Conservation (phyloP, 495 filamentous ascomycete species). For the Letharia lupina region DNA sequence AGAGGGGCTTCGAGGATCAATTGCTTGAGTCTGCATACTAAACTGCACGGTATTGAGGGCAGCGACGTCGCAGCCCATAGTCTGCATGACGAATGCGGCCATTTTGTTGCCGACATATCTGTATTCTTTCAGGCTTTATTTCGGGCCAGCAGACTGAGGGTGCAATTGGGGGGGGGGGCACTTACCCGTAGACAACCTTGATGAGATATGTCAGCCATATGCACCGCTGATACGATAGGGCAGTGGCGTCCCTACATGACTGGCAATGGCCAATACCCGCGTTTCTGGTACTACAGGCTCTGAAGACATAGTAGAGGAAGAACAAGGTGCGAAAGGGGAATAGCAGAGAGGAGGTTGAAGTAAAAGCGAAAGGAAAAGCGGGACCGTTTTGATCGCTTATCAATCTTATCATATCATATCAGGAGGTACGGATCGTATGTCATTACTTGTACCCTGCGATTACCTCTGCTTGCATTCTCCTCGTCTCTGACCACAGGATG, state of each 20-base stretch:
- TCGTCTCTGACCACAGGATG: background rate
- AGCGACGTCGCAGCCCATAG: slow-evolving; percentile 85
- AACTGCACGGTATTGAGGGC: slow-evolving; percentile 94
- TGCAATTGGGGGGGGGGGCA: slow-evolving; percentile 6
- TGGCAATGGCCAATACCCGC: slow-evolving; percentile 83
- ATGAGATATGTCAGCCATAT: slow-evolving; percentile 21
- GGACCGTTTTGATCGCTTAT: slow-evolving; percentile 7
- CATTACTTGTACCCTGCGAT: no score
- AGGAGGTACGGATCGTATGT: background rate
- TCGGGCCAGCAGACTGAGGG: background rate
- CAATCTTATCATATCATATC: background rate
- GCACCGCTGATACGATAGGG: slow-evolving; percentile 10
- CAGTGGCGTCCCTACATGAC: slow-evolving; percentile 68
- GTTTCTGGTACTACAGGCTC: slow-evolving; percentile 66
- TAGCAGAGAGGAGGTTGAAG: background rate
- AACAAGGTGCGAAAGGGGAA: background rate
- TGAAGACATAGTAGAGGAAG: slow-evolving; percentile 18
- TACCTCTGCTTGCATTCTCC: no score
- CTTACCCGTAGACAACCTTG: slow-evolving; percentile 75
- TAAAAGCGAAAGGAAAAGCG: background rate
- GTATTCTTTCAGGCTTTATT: slow-evolving; percentile 4
- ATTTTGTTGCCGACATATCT: slow-evolving; percentile 98
- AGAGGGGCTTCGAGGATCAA: slow-evolving; percentile 12
- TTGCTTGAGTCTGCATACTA: slow-evolving; percentile 42
- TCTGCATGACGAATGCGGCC: slow-evolving; percentile 85